phyloP scores from a whole-genome alignment of 306 rosid genomes.

The Prinsepia uniflora region DNA sequence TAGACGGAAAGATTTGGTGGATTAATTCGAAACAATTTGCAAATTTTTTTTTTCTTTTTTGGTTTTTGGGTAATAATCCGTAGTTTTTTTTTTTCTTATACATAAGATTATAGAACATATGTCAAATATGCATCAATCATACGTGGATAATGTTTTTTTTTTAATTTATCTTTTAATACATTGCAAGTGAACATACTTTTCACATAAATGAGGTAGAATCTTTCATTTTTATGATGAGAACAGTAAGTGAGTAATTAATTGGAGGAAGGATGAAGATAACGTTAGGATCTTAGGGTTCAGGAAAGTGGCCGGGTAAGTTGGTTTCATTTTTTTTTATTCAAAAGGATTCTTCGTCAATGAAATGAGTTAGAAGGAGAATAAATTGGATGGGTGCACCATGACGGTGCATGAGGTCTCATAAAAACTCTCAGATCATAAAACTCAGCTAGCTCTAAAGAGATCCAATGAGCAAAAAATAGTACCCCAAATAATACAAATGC shows the following conservation, averaged over 20 bases:
- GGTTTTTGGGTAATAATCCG: neutral
- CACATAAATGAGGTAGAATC: neutral
- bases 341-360: no score
- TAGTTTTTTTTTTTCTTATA: neutral
- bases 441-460: no score
- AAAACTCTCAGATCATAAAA: no score
- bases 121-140: no score
- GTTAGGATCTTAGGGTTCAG: neutral
- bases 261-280: no score
- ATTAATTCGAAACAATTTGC: conserved; percentile 8
- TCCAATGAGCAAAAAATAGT: no score
- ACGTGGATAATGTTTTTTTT: neutral
- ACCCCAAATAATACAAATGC: no score
- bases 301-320: neutral
- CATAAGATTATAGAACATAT: neutral
- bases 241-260: no score
- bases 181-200: neutral
- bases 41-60: neutral
- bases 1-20: conserved; percentile 59
- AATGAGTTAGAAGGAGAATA: no score
- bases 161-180: conserved; percentile 31
- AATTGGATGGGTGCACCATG: no score
- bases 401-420: no score
- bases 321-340: no score
- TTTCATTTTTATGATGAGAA: neutral